Base-by-base conservation (phyloP, 139 green algal species). In the Tetraselmis striata region DNA sequence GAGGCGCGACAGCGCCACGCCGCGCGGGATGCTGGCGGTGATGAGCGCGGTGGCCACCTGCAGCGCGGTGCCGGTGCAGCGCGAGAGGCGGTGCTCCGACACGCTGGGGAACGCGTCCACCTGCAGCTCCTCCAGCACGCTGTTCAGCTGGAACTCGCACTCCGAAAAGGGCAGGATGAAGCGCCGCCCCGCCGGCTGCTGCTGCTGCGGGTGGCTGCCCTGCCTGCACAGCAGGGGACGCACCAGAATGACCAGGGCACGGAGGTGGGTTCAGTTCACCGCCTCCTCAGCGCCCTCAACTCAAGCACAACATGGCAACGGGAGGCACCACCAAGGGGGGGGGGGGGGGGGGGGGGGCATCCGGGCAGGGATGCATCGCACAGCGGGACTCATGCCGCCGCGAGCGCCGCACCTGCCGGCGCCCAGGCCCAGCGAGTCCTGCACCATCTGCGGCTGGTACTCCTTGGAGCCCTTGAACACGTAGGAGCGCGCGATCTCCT, bases 391-490 rank as follows among this genome's bases (percentile, higher is more conserved):
- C n/a, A n/a, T n/a, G n/a, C n/a, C n/a, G n/a, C n/a, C n/a, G n/a
- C n/a, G n/a, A n/a, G n/a, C n/a, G n/a, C n/a, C n/a, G n/a, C n/a
- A n/a, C 45, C 45, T 67, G 45, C 45, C 45, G 1, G 78, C 59
- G 1, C 88, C 85, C 74, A 96, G 83, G 28, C 95, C 95, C 80
- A 98, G 87, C 87, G 97, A 94, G 25, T 96, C 89, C 76, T 85
- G 76, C 29, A 22, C 31, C 81, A 78, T 77, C 79, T 89, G 76
- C 23, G 85, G 78, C 26, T 91, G 92, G 88, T 97, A 97, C 85
- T 98, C 95, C 86, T 97, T 98, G 32, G 82, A 88, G 31, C 97
- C 97, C 30, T 94, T 88, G 87, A 99, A 99, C 18, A 99, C 95
- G 75, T 94, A 99, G 31, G 87, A 90, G 87, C 98, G 98, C 30